These are phyloP conservation scores for Bimuria novae-zelandiae DNA, from an alignment of 2,329 filamentous ascomycete species.

Conservation along the genomic window DNA sequence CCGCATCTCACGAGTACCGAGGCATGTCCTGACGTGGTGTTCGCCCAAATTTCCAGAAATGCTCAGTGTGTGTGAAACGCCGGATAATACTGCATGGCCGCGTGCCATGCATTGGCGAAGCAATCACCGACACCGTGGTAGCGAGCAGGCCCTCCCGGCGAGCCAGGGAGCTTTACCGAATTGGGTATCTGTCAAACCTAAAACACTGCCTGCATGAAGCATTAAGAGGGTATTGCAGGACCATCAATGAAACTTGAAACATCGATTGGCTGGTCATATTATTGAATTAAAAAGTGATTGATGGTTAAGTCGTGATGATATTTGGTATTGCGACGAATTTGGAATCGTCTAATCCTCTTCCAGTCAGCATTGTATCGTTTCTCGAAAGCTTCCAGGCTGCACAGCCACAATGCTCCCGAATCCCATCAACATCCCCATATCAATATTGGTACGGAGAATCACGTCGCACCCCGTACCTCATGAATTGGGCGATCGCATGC, in stretches of 20 bases:
- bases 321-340: background rate
- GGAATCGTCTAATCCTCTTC: conserved; percentile 2
- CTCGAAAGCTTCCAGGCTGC: conserved; percentile 1
- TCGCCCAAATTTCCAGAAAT: background rate
- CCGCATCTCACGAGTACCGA: background rate
- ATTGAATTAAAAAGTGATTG: background rate
- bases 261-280: background rate
- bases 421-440: conserved; percentile 8
- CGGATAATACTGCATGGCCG: background rate
- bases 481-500: conserved; percentile 14
- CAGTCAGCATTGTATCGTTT: conserved; percentile 1
- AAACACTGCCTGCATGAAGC: no score
- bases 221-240: background rate
- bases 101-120: conserved; percentile 3
- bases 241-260: background rate
- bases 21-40: background rate
- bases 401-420: conserved; percentile 11
- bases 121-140: conserved; percentile 1
- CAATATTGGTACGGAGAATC: conserved; percentile 25
- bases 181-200: background rate
- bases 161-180: background rate
- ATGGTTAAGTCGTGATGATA: background rate
- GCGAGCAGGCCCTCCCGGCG: conserved; percentile 1
- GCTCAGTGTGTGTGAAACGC: background rate
- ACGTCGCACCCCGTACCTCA: conserved; percentile 18